Base-by-base conservation (phyloP, 345 rosid species). In the Euphorbia tirucalli region DNA sequence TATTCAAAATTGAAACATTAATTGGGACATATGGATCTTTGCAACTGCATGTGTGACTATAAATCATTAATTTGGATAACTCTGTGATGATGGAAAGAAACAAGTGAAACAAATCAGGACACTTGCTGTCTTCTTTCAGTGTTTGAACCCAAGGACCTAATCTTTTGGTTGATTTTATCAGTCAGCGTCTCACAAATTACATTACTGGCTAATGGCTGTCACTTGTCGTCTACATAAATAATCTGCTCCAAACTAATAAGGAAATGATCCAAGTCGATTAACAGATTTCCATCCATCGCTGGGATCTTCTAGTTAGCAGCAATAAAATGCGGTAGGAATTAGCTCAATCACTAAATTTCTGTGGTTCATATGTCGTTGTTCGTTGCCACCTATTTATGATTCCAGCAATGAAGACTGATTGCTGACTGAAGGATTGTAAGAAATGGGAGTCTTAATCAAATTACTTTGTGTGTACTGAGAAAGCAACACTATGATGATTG, bases 41-140 rank as follows among this genome's bases (percentile, higher is more conserved):
- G n/a, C n/a, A n/a, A n/a, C n/a, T n/a, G n/a, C n/a, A n/a, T 32
- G 48, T 32, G 10, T 70, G 15, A 19, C 44, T 70, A 19, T 25
- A 27, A 28, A n/a, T 37, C 46, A 15, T 30, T 55, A 1, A 19
- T 43, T 21, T 24, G 16, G 31, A 48, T 37, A 57, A 13, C 39
- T 68, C 18, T 66, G 37, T 28, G 66, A 59, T 22, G 61, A 32
- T 24, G 71, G 39, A 22, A 31, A 59, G 28, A 24, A 37, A 44
- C 10, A 31, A 59, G 71, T 35, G 52, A 27, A 68, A 24, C 39
- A 7, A 35, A 32, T 32, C 37, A 39, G 9, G 22, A 62, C 56
- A 54, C n/a, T 8, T 54, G 71, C 28, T 43, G 0, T 3, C 59
- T 57, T 55, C 50, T 37, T 22, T 54, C n/a, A n/a, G n/a, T n/a